A percentile compares a stretch with the other conserved stretches of the same genome.
Evolutionary conservation across 2,329 filamentous ascomycete genomes (phyloP).

Genomic region (Epichloe uncinata): DNA sequence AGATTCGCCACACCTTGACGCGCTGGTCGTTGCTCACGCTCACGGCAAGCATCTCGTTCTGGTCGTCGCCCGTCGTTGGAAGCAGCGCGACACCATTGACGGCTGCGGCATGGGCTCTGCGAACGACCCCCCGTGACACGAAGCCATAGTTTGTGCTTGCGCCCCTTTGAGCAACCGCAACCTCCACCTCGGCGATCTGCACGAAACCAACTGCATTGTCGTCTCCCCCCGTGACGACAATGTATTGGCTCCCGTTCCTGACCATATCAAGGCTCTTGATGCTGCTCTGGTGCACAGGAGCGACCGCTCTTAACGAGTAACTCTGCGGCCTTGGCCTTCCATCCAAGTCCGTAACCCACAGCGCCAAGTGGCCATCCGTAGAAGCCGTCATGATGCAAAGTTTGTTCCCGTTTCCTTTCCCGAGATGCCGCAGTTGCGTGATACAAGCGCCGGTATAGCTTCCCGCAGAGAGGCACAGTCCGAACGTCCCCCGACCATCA

Average conservation of each 20-base stretch:
- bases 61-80: constrained; percentile 4
- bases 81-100: constrained; percentile 44
- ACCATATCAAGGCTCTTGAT: constrained; percentile 52
- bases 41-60: constrained; percentile 18
- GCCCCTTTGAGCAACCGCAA: neutral
- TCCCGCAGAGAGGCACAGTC: constrained; percentile 33
- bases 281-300: constrained; percentile 62
- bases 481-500: constrained; percentile 27
- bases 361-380: constrained; percentile 61
- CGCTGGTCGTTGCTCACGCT: constrained; percentile 49
- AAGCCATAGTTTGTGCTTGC: constrained; percentile 10
- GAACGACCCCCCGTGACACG: constrained; percentile 14
- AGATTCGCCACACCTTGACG: constrained; percentile 40
- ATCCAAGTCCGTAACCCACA: constrained; percentile 16
- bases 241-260: constrained; percentile 17
- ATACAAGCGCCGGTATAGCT: constrained; percentile 62
- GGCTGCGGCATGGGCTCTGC: constrained; percentile 56
- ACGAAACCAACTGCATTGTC: constrained; percentile 66
- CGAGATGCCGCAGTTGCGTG: constrained; percentile 45
- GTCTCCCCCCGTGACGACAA: constrained; percentile 75
- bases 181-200: constrained; percentile 11
- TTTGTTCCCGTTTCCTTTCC: constrained; percentile 2
- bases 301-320: constrained; percentile 19
- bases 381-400: constrained; percentile 51
- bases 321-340: constrained; percentile 1